phyloP scores from a whole-genome alignment of 2,329 filamentous ascomycete genomes.

The Nemania diffusa region DNA sequence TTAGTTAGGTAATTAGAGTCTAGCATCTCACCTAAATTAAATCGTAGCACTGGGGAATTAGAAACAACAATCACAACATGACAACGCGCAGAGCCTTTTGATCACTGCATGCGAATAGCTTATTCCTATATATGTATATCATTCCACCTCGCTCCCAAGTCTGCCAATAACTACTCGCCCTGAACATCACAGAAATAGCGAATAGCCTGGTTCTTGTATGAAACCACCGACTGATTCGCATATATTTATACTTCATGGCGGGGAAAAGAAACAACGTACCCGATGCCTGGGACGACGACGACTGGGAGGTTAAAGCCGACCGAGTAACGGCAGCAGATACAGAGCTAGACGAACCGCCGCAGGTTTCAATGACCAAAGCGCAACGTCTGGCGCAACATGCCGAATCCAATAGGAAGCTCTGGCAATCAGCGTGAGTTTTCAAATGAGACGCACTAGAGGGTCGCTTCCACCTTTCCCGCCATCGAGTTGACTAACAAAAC shows the following conservation, averaged over 20 bases:
- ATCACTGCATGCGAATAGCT: not conserved
- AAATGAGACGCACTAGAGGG: not conserved
- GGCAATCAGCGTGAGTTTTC: conserved; percentile 81
- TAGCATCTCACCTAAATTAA: not conserved
- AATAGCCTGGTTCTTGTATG: not conserved
- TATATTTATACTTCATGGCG: conserved; percentile 22
- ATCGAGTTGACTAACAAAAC: conserved; percentile 7
- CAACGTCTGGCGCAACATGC: conserved; percentile 83
- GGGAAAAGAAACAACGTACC: conserved; percentile 58
- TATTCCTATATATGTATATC: too few species aligned
- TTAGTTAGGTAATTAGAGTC: too few species aligned
- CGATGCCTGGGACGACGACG: conserved; percentile 87
- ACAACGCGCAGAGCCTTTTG: not conserved
- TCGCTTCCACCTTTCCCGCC: not conserved
- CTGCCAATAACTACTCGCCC: not conserved
- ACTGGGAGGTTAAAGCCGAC: conserved; percentile 86
- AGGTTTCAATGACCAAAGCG: conserved; percentile 70
- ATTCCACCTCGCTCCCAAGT: not conserved
- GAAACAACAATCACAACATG: not conserved
- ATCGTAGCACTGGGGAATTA: not conserved
- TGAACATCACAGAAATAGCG: not conserved
- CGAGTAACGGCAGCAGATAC: conserved; percentile 52
- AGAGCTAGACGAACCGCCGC: conserved; percentile 50
- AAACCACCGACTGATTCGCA: not conserved
- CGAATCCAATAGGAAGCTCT: conserved; percentile 85